Evolutionary conservation across 2,329 filamentous ascomycete species (phyloP).

Genomic region (Zopfia rhizophila): DNA sequence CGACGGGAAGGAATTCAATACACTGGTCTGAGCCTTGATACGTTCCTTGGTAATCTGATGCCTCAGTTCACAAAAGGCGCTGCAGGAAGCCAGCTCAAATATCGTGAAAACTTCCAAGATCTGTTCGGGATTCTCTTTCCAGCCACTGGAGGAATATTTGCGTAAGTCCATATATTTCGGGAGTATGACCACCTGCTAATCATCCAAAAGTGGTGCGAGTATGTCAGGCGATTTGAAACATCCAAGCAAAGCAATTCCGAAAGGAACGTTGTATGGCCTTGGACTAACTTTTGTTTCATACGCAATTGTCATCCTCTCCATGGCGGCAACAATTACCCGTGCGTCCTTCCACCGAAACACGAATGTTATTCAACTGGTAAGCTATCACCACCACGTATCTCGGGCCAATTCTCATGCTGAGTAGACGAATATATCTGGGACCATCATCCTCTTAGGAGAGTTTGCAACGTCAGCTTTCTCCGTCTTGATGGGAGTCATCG

Average conservation of each 20-base stretch:
- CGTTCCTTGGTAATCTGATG: conserved; percentile 77
- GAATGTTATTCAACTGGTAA: conserved; percentile 79
- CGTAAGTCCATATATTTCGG: conserved; percentile 49
- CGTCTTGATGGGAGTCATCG: conserved; percentile 86
- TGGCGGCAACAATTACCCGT: conserved; percentile 80
- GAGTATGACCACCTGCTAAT: conserved; percentile 1
- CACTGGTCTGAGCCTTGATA: conserved; percentile 78
- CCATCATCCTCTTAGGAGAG: conserved; percentile 81
- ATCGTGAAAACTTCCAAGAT: conserved; percentile 77
- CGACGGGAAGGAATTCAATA: conserved; percentile 73
- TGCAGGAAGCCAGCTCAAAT: conserved; percentile 69
- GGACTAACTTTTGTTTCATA: conserved; percentile 80
- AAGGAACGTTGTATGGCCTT: conserved; percentile 83
- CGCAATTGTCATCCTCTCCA: conserved; percentile 77
- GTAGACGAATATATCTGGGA: conserved; percentile 77
- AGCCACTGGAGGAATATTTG: conserved; percentile 70
- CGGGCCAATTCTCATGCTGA: conserved; percentile 1
- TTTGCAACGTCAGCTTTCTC: conserved; percentile 87
- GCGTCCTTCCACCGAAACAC: conserved; percentile 77
- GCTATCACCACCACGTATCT: conserved; percentile 22
- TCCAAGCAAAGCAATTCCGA: conserved; percentile 85
- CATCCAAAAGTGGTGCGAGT: conserved; percentile 73
- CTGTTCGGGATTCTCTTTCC: conserved; percentile 89
- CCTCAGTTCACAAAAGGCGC: conserved; percentile 72
- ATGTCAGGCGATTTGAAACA: conserved; percentile 90